A percentile compares a stretch with the other conserved stretches of the same genome.
phyloP scores from a whole-genome alignment of 106 monocot genomes.

The Dendrobium officinale region DNA sequence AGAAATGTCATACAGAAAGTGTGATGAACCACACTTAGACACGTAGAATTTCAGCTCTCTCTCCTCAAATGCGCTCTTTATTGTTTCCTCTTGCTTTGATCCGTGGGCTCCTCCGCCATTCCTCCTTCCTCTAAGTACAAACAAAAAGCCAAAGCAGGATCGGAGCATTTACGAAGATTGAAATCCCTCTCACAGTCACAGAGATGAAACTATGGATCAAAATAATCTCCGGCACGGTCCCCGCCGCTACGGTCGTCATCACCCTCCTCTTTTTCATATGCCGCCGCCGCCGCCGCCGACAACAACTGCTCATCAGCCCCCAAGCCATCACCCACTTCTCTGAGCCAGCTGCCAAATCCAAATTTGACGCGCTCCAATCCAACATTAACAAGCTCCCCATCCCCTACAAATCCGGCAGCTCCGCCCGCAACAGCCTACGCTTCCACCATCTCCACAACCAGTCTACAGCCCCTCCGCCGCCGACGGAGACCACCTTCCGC shows the following conservation, averaged over 20 bases:
- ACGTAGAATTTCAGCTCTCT: too few relatives aligned
- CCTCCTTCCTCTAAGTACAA: too few relatives aligned
- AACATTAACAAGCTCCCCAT: constrained; percentile 21
- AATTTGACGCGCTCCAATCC: constrained; percentile 12
- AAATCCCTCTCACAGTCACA: background rate
- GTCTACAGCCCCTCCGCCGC: background rate
- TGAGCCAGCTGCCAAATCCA: background rate
- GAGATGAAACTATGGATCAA: constrained; percentile 28
- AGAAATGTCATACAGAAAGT: too few relatives aligned
- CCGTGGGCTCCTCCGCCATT: too few relatives aligned
- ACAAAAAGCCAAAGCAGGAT: too few relatives aligned
- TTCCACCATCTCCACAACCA: constrained; percentile 9
- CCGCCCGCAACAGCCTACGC: constrained; percentile 9
- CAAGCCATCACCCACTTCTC: background rate
- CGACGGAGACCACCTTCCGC: constrained; percentile 15
- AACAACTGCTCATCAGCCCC: background rate
- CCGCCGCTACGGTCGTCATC: constrained; percentile 9
- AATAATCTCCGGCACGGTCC: constrained; percentile 22
- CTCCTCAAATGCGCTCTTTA: too few relatives aligned
- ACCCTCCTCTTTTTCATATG: constrained; percentile 8
- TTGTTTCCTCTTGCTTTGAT: too few relatives aligned
- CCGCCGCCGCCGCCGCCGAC: background rate
- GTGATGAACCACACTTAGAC: too few relatives aligned
- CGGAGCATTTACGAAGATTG: too few relatives aligned
- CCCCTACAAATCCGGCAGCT: background rate